Base-by-base conservation (phyloP, 495 filamentous ascomycete species). In the Neurospora hispaniola region DNA sequence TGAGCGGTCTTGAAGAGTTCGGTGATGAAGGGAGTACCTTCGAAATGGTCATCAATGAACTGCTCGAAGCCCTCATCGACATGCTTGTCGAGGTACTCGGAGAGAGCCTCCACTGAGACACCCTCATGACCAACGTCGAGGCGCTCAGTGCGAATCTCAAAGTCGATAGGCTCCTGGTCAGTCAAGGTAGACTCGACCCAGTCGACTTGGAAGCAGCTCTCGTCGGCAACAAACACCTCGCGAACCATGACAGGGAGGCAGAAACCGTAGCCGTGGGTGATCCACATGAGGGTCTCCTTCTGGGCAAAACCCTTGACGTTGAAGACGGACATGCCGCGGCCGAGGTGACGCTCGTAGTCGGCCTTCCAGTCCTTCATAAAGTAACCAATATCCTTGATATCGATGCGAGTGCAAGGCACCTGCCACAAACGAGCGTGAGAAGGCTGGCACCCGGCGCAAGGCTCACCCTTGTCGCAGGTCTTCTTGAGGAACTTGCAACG, bases 331-430 rank as follows among this genome's bases (percentile, higher is more conserved):
- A 97, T 92, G 43, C 92, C 93, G 74, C 93, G 89, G 76, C 86
- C 90, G 71, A 94, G 88, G 79, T 97, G 94, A 70, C 94, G 90
- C 82, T 97, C 94, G 79, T 93, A 96, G 77, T 97, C 94, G 18
- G 93, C 94, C 83, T 92, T 95, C 94, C 93, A 97, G 81, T 97
- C 94, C 86, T 97, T 97, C 93, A 97, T 95, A 86, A 97, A 97
- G 78, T 94, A 97, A 41, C 88, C 92, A 78, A 97, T 96, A 75
- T 97, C 94, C 86, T 97, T 96, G 84, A 97, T 97, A 79, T 97
- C 94, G 74, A 97, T 97, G 38, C 94, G 91, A 16, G 94, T 97
- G 83, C 94, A 97, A 43, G 94, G 94, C 31, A 97, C 94, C 80
- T 97, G 93, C 94, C 94, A 97, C 54, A 97, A 85, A 71, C 94